Base-by-base conservation (phyloP, 2,329 filamentous ascomycete genomes). In the Alternaria rosae region DNA sequence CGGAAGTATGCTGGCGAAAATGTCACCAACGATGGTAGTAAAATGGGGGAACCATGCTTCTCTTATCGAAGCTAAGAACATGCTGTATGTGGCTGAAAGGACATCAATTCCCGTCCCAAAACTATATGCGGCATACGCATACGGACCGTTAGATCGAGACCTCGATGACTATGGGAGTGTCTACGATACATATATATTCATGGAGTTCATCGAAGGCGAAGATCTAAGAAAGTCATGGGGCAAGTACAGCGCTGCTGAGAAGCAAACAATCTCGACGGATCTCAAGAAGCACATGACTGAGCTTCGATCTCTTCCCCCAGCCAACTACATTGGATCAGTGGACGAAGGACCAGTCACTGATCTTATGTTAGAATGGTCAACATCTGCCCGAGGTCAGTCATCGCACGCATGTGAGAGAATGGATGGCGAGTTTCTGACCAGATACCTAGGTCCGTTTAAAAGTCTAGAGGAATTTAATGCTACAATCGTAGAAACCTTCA, bases 301-400 rank as follows among this genome's bases (percentile, higher is more conserved):
- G 41, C 61, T 67, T 58, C 66, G 65, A 41, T 62, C 59, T 61
- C 44, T 70, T 55, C 65, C 61, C 23, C 12, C 62, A 17, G 45
- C 61, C 7, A 43, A 44, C n/a, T 68, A 69, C 43, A 68, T 69
- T 8, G 67, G 68, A 57, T 68, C 65, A 17, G 65, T 66, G 26
- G 32, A 69, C 51, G 42, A 41, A 13, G 68, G 68, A 44, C 65
- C 67, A 30, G 65, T 69, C 20, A 69, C 59, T 59, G 67, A 68
- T 69, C 15, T 62, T n/a, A 69, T 70, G n/a, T 58, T 70, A 41
- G 63, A 70, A 43, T 68, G 68, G 68, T 68, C 60, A 42, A 68
- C 68, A 55, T 59, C 55, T 50, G 60, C 13, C 10, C 62, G 26
- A 65, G 66, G 68, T 66, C 12, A 53, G 59, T 62, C 47, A 32